A percentile compares a stretch with the other conserved stretches of the same genome.
phyloP scores from a whole-genome alignment of 345 rosid genomes.

The Cardiospermum halicacabum region DNA sequence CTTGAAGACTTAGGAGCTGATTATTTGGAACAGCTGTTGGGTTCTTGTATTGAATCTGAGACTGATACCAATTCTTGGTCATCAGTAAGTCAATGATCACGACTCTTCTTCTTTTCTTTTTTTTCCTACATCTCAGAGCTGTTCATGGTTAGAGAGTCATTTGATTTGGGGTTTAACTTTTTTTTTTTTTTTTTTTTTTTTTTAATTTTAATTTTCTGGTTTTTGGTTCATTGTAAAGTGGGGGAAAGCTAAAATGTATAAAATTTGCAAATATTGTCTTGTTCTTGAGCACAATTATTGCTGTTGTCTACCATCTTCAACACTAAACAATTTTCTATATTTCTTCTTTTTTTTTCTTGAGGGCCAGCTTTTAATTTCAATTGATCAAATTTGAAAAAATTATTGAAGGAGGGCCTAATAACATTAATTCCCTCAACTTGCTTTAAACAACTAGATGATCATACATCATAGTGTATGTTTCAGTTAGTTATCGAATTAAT shows the following conservation, averaged over 20 bases:
- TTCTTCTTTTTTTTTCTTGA: not conserved
- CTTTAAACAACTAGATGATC: not conserved
- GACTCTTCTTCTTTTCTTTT: slow-evolving; percentile 1
- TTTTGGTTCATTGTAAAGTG: slow-evolving; percentile 15
- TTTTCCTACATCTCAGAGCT: not conserved
- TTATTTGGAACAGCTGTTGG: slow-evolving; percentile 62
- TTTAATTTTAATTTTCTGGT: not conserved
- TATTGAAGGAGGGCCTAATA: not conserved
- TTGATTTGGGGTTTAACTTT: not conserved
- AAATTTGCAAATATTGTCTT: not conserved
- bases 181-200: not conserved
- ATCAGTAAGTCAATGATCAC: slow-evolving; percentile 7
- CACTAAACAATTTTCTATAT: not conserved
- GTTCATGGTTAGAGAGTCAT: not conserved
- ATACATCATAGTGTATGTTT: not conserved
- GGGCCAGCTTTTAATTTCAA: not conserved
- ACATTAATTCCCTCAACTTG: not conserved
- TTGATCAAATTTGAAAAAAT: not conserved
- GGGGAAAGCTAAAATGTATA: not conserved
- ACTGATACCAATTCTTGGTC: not conserved
- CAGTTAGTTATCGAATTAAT: not conserved
- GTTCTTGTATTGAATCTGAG: slow-evolving; percentile 29
- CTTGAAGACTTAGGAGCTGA: slow-evolving; percentile 71
- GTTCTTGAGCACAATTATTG: slow-evolving; percentile 11
- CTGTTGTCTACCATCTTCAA: slow-evolving; percentile 17